These are phyloP conservation scores for Aspergillus wentii DNA, from an alignment of 495 filamentous ascomycete genomes.

Conservation along the genomic window DNA sequence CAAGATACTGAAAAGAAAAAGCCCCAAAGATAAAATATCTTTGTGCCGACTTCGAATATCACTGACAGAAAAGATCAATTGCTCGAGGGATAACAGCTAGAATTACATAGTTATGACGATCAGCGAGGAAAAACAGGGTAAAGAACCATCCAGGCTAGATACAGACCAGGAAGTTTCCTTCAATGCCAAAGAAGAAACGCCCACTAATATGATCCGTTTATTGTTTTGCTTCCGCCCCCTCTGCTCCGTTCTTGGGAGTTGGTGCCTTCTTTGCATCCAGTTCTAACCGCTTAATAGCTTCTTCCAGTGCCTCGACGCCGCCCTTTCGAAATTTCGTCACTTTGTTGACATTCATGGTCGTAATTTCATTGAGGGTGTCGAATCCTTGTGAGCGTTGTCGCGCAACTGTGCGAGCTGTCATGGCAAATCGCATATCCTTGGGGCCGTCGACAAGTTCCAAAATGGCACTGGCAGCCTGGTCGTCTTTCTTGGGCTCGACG, in stretches of 20 bases:
- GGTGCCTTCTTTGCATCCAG: conserved; percentile 12
- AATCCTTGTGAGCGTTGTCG: conserved; percentile 47
- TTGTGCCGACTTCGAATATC: too few relatives aligned
- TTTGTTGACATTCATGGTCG: conserved; percentile 72
- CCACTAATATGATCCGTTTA: conserved; percentile 5
- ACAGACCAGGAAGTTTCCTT: too few relatives aligned
- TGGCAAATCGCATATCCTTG: conserved; percentile 88
- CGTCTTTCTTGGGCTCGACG: conserved; percentile 66
- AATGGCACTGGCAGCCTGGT: conserved; percentile 84
- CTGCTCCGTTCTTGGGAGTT: conserved; percentile 1
- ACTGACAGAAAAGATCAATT: neutral
- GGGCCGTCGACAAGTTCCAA: conserved; percentile 96
- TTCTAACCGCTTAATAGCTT: conserved; percentile 61
- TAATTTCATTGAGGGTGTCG: conserved; percentile 60
- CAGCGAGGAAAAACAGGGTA: conserved; percentile 1
- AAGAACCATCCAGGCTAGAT: too few relatives aligned
- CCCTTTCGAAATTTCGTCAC: conserved; percentile 71
- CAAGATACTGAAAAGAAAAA: too few relatives aligned
- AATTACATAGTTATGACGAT: conserved; percentile 11
- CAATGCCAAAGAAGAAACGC: conserved; percentile 2
- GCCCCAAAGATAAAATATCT: too few relatives aligned
- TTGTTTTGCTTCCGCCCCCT: conserved; percentile 7
- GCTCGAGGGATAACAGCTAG: conserved; percentile 6
- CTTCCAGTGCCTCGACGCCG: conserved; percentile 63
- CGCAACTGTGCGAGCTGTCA: conserved; percentile 79